These are phyloP conservation scores for Macrophomina pseudophaseolina DNA, from an alignment of 2,329 filamentous ascomycete genomes.

Conservation along the genomic window DNA sequence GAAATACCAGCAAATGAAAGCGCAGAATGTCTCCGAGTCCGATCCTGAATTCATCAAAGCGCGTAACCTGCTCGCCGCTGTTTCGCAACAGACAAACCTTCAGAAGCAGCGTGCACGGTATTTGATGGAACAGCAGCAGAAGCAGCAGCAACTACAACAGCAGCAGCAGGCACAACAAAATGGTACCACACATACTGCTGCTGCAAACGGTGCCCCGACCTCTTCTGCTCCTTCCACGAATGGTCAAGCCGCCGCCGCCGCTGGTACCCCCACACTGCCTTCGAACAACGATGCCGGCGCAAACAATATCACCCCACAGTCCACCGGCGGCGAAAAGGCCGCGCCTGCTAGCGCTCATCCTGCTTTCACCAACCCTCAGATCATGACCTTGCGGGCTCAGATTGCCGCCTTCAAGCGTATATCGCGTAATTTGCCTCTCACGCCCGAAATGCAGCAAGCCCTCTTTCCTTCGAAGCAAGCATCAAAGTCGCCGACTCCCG, in stretches of 20 bases:
- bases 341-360: conserved; percentile 33
- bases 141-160: conserved; percentile 54
- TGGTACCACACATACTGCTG: conserved; percentile 38
- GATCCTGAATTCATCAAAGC: conserved; percentile 90
- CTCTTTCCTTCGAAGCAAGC: conserved; percentile 75
- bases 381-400: conserved; percentile 79
- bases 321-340: conserved; percentile 48
- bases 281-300: conserved; percentile 34
- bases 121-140: conserved; percentile 55
- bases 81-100: conserved; percentile 68
- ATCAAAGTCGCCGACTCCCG: conserved; percentile 53
- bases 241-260: conserved; percentile 34
- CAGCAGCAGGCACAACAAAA: conserved; percentile 54
- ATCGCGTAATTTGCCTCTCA: conserved; percentile 84
- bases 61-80: conserved; percentile 72
- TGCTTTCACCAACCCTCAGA: conserved; percentile 75
- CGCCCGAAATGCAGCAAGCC: conserved; percentile 77
- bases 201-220: conserved; percentile 55
- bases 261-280: conserved; percentile 32
- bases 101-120: conserved; percentile 48
- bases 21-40: conserved; percentile 75
- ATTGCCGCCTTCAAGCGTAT: conserved; percentile 91
- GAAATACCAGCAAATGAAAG: conserved; percentile 91
- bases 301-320: conserved; percentile 33
- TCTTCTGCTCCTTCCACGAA: conserved; percentile 33